A percentile compares a stretch with the other conserved stretches of the same genome.
Conservation (phyloP, 2,329 filamentous ascomycete genomes). For the Verticillium dahliae region DNA sequence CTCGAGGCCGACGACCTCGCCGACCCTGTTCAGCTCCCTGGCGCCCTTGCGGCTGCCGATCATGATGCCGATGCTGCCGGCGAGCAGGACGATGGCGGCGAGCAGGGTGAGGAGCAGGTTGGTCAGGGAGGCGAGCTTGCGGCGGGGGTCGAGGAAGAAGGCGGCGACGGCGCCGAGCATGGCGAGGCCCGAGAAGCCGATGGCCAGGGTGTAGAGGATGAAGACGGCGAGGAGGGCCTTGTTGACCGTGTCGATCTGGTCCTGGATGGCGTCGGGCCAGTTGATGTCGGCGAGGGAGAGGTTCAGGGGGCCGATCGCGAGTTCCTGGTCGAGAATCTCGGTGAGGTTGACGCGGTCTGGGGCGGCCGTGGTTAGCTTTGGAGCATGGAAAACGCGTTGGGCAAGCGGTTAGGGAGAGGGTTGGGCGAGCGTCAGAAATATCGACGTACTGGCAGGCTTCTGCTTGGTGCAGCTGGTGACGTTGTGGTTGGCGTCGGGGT, state of each 20-base stretch:
- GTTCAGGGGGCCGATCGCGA: slow-evolving; percentile 35
- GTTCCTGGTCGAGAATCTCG: slow-evolving; percentile 36
- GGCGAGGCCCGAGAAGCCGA: slow-evolving; percentile 33
- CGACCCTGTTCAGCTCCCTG: slow-evolving; percentile 32
- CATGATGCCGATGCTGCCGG: slow-evolving; percentile 37
- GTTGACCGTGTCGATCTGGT: slow-evolving; percentile 43
- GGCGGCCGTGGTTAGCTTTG: neutral
- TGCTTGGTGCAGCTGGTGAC: slow-evolving; percentile 37
- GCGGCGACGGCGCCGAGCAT: slow-evolving; percentile 31
- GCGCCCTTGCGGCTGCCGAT: slow-evolving; percentile 32
- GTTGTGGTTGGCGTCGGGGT: slow-evolving; percentile 28
- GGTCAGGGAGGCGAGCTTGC: slow-evolving; percentile 17
- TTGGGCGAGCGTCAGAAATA: no score
- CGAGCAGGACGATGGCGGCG: slow-evolving; percentile 27
- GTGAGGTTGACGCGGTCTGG: slow-evolving; percentile 38
- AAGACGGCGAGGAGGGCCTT: slow-evolving; percentile 39
- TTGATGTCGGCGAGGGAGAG: slow-evolving; percentile 38
- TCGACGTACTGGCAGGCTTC: slow-evolving; percentile 28
- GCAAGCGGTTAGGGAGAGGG: no score
- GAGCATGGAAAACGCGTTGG: no score
- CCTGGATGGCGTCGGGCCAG: slow-evolving; percentile 35
- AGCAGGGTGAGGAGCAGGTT: slow-evolving; percentile 31
- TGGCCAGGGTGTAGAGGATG: slow-evolving; percentile 39
- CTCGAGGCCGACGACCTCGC: slow-evolving; percentile 36
- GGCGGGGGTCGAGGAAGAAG: slow-evolving; percentile 22